Evolutionary conservation across 1,284 basidiomycete species (phyloP).

Genomic region (Naganishia albida): DNA sequence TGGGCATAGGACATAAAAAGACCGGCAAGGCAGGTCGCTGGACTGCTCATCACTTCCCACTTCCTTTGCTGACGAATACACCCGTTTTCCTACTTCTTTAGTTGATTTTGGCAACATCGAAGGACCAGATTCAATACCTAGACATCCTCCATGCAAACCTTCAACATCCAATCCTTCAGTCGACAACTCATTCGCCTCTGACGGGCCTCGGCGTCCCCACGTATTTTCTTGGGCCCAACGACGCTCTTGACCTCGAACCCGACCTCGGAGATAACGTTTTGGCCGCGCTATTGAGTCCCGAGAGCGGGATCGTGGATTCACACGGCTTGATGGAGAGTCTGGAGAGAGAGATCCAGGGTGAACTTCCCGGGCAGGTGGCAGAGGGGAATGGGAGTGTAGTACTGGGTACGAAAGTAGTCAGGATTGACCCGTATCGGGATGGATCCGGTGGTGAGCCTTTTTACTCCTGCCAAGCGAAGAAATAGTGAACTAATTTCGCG

Average conservation of each 20-base stretch:
- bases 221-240: constrained; percentile 68
- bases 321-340: constrained; percentile 78
- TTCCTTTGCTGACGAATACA: background rate
- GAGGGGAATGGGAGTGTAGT: constrained; percentile 63
- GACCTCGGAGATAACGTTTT: constrained; percentile 70
- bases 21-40: constrained; percentile 66
- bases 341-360: constrained; percentile 67
- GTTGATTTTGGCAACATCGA: constrained; percentile 72
- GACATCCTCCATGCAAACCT: constrained; percentile 68
- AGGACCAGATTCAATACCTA: constrained; percentile 69
- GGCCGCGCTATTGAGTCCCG: constrained; percentile 75
- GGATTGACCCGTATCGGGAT: constrained; percentile 68
- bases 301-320: constrained; percentile 89
- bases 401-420: constrained; percentile 80
- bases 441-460: constrained; percentile 39
- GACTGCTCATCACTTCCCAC: background rate
- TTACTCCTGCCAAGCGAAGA: background rate
- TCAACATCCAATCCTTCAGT: constrained; percentile 53
- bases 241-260: constrained; percentile 77
- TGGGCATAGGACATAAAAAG: constrained; percentile 69
- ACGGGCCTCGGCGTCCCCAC: constrained; percentile 61
- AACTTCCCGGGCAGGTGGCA: constrained; percentile 37
- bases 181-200: constrained; percentile 35
- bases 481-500: constrained; percentile 7
- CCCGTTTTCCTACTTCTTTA: constrained; percentile 30